Evolutionary conservation across 495 filamentous ascomycete species (phyloP), one percentile per base, ranked within the genome.

Genomic region (Trichodelitschia bisporula): DNA sequence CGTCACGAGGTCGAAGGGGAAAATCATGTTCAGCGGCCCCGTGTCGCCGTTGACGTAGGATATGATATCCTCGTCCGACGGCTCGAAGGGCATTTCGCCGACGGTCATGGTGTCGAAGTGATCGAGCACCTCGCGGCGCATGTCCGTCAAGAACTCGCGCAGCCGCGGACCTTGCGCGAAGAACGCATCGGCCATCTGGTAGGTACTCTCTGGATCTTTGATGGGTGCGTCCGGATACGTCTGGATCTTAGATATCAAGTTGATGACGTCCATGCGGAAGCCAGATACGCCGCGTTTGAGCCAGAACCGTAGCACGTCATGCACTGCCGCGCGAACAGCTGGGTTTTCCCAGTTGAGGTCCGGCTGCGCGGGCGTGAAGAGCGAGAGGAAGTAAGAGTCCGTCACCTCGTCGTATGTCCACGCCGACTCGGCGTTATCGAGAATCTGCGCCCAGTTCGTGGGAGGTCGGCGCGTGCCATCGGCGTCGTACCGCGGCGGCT

Each of bases 101-200:
- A 64, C 59, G 0, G 59, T 64, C 37, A 63, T 48, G 11, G 50
- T 55, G 33, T 50, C 49, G 38, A 63, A 62, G 19, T 56, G 53
- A 24, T 30, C 40, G 11, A 64, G 38, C 13, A 54, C 47, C n/a
- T 57, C 45, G 2, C 41, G 34, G 36, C 51, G 40, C 40, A 66
- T 57, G 23, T 61, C 61, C 2, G 37, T 28, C 14, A 64, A 37
- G 25, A 47, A 66, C 41, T 68, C 62, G 34, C 67, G 62, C 16
- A 69, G 59, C 9, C 61, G 51, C 4, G 64, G 64, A 0, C 65
- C 64, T 28, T 69, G 69, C 36, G 57, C 59, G 38, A 51, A 69
- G n/a, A 53, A 47, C 4, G 42, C 44, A 12, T 40, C 36, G 0
- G 58, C 63, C 0, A 54, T 50, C 36, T 64, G 60, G 32, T 47